phyloP scores from a whole-genome alignment of 768 basidiomycete genomes.

The Pleurotus pulmonarius region DNA sequence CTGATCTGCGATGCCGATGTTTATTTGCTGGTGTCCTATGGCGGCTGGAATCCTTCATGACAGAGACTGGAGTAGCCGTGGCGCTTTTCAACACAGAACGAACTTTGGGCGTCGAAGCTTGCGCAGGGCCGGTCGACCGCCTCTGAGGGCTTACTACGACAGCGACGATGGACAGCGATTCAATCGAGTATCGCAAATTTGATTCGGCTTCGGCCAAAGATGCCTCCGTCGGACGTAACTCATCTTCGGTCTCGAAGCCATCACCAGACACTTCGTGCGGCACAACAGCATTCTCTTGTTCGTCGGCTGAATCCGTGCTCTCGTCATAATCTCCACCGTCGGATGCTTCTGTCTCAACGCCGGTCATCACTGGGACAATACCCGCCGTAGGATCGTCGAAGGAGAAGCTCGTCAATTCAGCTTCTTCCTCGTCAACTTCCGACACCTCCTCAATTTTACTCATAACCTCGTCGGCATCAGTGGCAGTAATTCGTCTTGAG shows the following conservation, averaged over 20 bases:
- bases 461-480: constrained; percentile 27
- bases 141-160: constrained; percentile 8
- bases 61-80: constrained; percentile 54
- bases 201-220: constrained; percentile 6
- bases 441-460: constrained; percentile 46
- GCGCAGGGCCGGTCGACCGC: constrained; percentile 4
- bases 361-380: constrained; percentile 49
- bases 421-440: constrained; percentile 62
- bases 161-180: constrained; percentile 2
- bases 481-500: constrained; percentile 14
- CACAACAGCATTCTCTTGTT: constrained; percentile 24
- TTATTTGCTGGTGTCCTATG: constrained; percentile 53
- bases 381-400: constrained; percentile 61
- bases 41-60: constrained; percentile 48
- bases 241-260: constrained; percentile 21
- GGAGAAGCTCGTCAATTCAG: constrained; percentile 67
- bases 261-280: constrained; percentile 30
- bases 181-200: constrained; percentile 5
- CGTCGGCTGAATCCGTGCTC: constrained; percentile 52
- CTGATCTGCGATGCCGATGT: constrained; percentile 79
- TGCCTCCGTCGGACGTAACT: constrained; percentile 5
- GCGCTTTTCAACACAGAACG: constrained; percentile 42
- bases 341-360: constrained; percentile 33
- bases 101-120: constrained; percentile 29
- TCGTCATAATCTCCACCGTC: constrained; percentile 31